Evolutionary conservation across 2,329 filamentous ascomycete genomes (phyloP), one percentile per base, ranked within the genome.

Genomic region (Hymenotorrendiella dingleyae): DNA sequence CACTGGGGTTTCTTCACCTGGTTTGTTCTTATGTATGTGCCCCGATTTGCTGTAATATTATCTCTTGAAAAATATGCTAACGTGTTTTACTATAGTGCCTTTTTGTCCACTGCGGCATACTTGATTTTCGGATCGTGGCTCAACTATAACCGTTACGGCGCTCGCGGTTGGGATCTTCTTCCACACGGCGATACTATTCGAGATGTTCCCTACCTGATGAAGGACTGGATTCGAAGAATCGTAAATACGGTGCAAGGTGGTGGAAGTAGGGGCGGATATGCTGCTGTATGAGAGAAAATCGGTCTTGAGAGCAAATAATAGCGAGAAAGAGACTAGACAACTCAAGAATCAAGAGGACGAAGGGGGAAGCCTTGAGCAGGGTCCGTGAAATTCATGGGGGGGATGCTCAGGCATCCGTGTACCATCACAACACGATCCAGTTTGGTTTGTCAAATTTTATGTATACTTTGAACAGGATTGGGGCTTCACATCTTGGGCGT

Each of bases 61-160:
- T n/a, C n/a, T n/a, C n/a, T n/a, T n/a, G n/a, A n/a, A n/a, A n/a
- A n/a, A n/a, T n/a, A n/a, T n/a, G n/a, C n/a, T n/a, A n/a, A n/a
- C n/a, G n/a, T 16, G 22, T 24, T 24, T 24, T 22, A 7, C 33
- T 40, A n/a, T 53, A 95, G 90, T 54, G 68, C 84, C 46, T 98
- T 98, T 76, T 74, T 97, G 49, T 78, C 78, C 34, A 84, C 81
- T 29, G 88, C 93, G 2, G 71, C 90, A 19, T 98, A 97, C 68
- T 82, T 98, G 53, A 95, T 97, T 63, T 97, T 97, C 61, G 90
- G 91, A 52, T 94, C 90, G 16, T 98, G 93, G 93, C 81, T 97
- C 63, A 97, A 97, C 72, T 97, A 97, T 74, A 96, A 89, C 70
- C 86, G 90, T 49, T 95, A 95, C 65, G 91, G 91, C 36, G 90